Conservation (phyloP, 2,329 filamentous ascomycete genomes). For the Penicillium hesseltinei region DNA sequence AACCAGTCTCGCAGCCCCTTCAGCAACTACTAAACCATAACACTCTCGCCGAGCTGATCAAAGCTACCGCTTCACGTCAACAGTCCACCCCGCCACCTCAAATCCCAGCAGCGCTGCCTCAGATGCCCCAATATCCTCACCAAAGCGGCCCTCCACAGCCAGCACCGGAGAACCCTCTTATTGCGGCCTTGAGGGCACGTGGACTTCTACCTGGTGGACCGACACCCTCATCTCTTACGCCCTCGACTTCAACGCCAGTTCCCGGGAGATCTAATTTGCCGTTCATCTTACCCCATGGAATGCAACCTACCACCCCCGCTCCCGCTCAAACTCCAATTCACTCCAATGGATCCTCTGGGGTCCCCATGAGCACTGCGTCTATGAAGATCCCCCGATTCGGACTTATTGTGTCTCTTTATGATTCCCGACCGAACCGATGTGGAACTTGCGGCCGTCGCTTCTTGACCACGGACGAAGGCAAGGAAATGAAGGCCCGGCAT, state of each 20-base stretch:
- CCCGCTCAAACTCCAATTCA: constrained; percentile 32
- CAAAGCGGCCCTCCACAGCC: constrained; percentile 55
- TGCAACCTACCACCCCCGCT: constrained; percentile 37
- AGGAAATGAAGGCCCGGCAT: constrained; percentile 81
- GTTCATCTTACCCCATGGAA: constrained; percentile 41
- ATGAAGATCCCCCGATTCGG: constrained; percentile 75
- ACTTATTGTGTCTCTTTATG: constrained; percentile 72
- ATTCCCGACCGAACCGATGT: constrained; percentile 80
- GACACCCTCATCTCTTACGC: constrained; percentile 38
- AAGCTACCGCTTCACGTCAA: constrained; percentile 43
- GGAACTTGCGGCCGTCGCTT: constrained; percentile 91
- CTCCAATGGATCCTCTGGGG: constrained; percentile 31
- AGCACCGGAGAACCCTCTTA: constrained; percentile 57
- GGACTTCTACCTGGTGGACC: constrained; percentile 60
- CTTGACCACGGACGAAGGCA: constrained; percentile 70
- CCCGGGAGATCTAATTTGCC: constrained; percentile 41
- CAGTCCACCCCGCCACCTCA: constrained; percentile 49
- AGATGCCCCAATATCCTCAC: constrained; percentile 60
- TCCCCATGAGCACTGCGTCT: constrained; percentile 63
- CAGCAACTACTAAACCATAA: constrained; percentile 43
- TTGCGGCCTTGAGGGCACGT: constrained; percentile 66
- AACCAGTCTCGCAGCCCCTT: constrained; percentile 37
- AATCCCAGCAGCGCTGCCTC: constrained; percentile 44
- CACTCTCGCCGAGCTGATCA: constrained; percentile 47
- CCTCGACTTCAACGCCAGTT: constrained; percentile 37